Base-by-base conservation (phyloP, 345 rosid genomes). In the Toxicodendron radicans region DNA sequence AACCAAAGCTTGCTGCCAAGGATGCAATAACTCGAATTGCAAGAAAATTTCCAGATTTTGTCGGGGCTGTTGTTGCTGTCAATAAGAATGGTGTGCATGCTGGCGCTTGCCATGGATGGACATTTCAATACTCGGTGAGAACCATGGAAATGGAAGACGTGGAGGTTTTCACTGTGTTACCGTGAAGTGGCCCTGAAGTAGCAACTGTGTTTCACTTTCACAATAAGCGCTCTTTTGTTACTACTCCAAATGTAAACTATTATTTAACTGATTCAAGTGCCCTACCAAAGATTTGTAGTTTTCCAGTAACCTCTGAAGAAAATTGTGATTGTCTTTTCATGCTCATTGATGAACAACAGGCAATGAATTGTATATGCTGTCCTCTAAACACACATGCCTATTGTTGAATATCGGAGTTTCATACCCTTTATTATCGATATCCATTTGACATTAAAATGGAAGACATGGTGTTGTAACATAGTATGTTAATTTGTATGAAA, bases 101-200 rank as follows among this genome's bases (percentile, higher is more conserved):
- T 13, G 99, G 95, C 69, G 95, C 94, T 66, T 91, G 97, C 74
- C 87, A 91, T 82, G 99, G 99, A 41, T 95, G 97, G 99, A 89
- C 87, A 38, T 95, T 95, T 82, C 89, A 90, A 84, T 95, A 95
- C 83, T 92, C 99, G 0, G 92, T 88, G 43, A 87, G 83, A 60
- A 79, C 75, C 73, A 72, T 90, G 7, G 84, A 73, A 58, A 84
- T 84, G 93, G 82, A 85, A 1, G 94, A 95, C 62, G 97, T 91
- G 35, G 80, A 87, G 70, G 89, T 95, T 75, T 85, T 87, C 81
- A 95, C 94, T 1, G 97, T 95, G 18, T 76, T 54, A 27, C 95
- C 95, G n/a, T 76, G 73, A 78, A 78, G n/a, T 21, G 17, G 17
- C 53, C 53, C 17, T 48, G 48, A n/a, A n/a, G n/a, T n/a, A n/a